phyloP scores from a whole-genome alignment of 164 flowering plant genomes.

The Macadamia tetraphylla region DNA sequence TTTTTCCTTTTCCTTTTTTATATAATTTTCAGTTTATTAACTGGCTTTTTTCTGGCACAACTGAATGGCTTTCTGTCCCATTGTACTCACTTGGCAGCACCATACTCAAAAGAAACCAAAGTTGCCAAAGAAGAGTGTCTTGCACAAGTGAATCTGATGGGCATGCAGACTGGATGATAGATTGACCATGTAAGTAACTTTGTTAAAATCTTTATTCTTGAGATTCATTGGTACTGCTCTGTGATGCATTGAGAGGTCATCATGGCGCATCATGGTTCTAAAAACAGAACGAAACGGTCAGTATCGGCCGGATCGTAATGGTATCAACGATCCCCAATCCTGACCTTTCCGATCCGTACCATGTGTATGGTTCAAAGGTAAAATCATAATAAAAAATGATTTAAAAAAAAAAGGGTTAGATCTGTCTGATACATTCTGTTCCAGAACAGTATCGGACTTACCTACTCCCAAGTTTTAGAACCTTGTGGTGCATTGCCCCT shows the following conservation, averaged over 20 bases:
- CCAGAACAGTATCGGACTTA: too few species aligned
- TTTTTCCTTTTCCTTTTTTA: not conserved
- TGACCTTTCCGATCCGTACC: too few species aligned
- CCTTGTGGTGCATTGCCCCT: not conserved
- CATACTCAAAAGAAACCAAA: conserved; percentile 66
- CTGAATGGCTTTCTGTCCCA: not conserved
- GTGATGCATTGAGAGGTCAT: not conserved
- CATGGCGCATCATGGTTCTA: not conserved
- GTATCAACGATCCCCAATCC: too few species aligned
- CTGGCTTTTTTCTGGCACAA: not conserved
- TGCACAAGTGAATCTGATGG: conserved; percentile 63
- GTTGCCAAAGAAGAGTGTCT: conserved; percentile 63
- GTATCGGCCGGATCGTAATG: too few species aligned
- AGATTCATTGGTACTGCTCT: not conserved
- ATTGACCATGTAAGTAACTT: not conserved
- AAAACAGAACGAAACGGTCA: too few species aligned
- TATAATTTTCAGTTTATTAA: not conserved
- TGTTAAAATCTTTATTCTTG: not conserved
- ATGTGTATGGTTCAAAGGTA: too few species aligned
- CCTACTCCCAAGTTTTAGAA: too few species aligned
- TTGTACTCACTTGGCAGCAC: conserved; percentile 34
- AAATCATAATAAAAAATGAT: too few species aligned
- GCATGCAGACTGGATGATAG: not conserved
- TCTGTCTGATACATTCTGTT: too few species aligned
- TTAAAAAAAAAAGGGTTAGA: too few species aligned